phyloP scores from a whole-genome alignment of 306 rosid species.

The Lathyrus aphaca region DNA sequence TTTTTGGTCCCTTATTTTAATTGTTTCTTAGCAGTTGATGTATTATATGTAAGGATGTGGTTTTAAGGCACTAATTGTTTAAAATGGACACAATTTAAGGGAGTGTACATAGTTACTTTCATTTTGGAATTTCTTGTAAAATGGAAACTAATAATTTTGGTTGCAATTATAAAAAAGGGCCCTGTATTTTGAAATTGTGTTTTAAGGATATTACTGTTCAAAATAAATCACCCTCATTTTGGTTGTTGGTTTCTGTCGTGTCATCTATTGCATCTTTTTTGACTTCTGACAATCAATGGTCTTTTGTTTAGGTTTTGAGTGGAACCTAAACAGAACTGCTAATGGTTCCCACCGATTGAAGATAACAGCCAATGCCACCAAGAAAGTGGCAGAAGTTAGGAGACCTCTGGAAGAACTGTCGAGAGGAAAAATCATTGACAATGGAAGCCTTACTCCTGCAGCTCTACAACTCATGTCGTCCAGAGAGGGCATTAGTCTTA shows the following conservation, averaged over 20 bases:
- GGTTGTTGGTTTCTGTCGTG: slow-evolving; percentile 5
- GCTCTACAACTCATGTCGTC: slow-evolving; percentile 66
- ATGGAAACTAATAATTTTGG: background rate
- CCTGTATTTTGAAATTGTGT: background rate
- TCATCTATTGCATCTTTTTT: background rate
- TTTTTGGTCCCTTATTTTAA: slow-evolving; percentile 1
- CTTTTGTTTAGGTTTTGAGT: slow-evolving; percentile 66
- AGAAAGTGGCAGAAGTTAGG: slow-evolving; percentile 75
- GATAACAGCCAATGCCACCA: slow-evolving; percentile 88
- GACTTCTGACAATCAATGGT: slow-evolving; percentile 34
- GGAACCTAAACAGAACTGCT: slow-evolving; percentile 48
- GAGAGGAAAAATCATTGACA: slow-evolving; percentile 67
- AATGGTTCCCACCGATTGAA: slow-evolving; percentile 77
- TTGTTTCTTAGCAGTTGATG: slow-evolving; percentile 3
- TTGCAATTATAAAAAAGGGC: background rate
- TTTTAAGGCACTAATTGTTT: background rate
- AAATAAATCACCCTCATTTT: slow-evolving; percentile 1
- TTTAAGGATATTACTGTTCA: background rate
- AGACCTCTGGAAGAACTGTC: slow-evolving; percentile 75
- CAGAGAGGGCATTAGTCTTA: slow-evolving; percentile 68
- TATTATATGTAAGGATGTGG: slow-evolving; percentile 4
- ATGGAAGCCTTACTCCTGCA: slow-evolving; percentile 66
- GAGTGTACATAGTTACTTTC: background rate
- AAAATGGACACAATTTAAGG: background rate
- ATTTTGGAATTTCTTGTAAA: background rate